Percentiles rank a stretch among this genome's conserved stretches.
Conservation (phyloP, 441 rosid genomes). For the Erodium trifolium region DNA sequence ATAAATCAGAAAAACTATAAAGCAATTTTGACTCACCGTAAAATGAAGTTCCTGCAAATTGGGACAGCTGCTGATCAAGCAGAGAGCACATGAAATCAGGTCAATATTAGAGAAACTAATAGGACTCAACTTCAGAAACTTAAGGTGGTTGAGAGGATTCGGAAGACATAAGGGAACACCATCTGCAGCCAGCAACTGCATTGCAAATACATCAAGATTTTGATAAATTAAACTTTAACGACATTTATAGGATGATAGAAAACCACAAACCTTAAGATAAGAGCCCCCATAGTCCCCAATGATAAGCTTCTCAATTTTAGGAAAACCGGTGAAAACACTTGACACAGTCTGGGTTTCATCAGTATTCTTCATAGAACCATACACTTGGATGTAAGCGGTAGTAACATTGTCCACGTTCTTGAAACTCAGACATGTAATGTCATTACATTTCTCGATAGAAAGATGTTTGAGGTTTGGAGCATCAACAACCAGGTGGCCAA, state of each 20-base stretch:
- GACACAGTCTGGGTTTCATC: no score
- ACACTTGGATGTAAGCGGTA: no score
- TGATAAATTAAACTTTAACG: background rate
- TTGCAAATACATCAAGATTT: background rate
- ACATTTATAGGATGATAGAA: background rate
- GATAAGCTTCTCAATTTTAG: background rate
- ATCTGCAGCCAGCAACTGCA: background rate
- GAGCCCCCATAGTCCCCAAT: background rate
- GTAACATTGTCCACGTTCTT: no score
- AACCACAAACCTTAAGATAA: background rate
- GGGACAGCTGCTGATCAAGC: slow-evolving; percentile 6
- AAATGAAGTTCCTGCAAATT: background rate
- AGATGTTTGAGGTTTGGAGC: background rate
- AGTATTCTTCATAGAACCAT: no score
- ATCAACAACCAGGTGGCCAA: background rate
- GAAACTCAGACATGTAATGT: no score
- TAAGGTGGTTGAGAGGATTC: background rate
- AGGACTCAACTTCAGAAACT: background rate
- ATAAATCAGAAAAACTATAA: background rate
- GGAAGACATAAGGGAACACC: background rate
- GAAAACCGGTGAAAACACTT: background rate
- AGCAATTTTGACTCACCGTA: background rate
- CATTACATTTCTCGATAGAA: background rate
- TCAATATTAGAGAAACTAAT: background rate
- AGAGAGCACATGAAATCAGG: background rate